Evolutionary conservation across 2,329 filamentous ascomycete species (phyloP).

Genomic region (Monilinia vaccinii-corymbosi): DNA sequence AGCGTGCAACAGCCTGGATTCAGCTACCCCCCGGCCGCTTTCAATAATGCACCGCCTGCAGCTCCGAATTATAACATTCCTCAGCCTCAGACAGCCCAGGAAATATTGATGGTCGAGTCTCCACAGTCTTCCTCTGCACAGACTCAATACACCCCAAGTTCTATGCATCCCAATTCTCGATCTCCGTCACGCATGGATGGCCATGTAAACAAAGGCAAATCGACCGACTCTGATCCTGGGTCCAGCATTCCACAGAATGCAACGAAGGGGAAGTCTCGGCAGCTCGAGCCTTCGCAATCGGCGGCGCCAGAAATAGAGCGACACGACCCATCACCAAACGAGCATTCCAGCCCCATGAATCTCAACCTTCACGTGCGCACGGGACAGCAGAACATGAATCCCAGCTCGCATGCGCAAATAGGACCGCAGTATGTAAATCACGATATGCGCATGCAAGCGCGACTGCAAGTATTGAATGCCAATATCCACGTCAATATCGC

Average conservation of each 20-base stretch:
- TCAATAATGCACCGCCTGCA: not conserved
- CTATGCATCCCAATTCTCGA: too few relatives aligned
- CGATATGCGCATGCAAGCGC: too few relatives aligned
- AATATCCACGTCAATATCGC: not conserved
- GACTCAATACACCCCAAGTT: too few relatives aligned
- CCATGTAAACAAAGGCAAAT: not conserved
- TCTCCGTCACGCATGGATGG: not conserved
- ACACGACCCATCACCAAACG: not conserved
- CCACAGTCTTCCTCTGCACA: too few relatives aligned
- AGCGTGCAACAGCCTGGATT: too few relatives aligned
- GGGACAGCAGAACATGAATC: not conserved
- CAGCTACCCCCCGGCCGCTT: too few relatives aligned
- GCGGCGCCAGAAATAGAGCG: accelerated
- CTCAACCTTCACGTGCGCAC: not conserved
- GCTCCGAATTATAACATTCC: too few relatives aligned
- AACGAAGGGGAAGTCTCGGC: not conserved
- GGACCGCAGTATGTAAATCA: too few relatives aligned
- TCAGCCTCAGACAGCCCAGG: too few relatives aligned
- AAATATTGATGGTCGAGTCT: too few relatives aligned
- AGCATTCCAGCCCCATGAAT: too few relatives aligned
- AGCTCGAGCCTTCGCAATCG: not conserved
- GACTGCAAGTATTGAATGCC: not conserved
- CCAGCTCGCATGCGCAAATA: not conserved
- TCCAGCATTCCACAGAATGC: not conserved
- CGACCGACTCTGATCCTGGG: too few relatives aligned